A percentile compares a stretch with the other conserved stretches of the same genome.
Conservation (phyloP, 2,329 filamentous ascomycete species). For the Leptographium radiaticola region DNA sequence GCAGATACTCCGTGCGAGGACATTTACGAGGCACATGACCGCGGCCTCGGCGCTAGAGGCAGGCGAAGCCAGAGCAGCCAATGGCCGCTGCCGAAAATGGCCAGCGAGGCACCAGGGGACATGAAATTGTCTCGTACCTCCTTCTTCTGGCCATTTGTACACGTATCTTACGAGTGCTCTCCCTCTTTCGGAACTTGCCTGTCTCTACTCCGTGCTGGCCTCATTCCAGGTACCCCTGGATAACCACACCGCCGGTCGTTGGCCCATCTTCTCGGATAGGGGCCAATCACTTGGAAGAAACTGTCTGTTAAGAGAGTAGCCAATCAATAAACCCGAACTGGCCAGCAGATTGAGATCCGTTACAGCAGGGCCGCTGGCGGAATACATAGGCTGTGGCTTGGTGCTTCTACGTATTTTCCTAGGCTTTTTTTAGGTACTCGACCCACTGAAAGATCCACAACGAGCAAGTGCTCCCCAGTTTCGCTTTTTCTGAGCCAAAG, state of each 20-base stretch:
- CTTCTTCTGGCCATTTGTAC: not conserved
- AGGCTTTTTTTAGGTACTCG: conserved; percentile 6
- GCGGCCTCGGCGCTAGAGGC: not conserved
- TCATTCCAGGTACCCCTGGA: not conserved
- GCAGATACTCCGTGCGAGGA: not conserved
- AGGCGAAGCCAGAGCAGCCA: too few relatives aligned
- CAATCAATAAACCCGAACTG: not conserved
- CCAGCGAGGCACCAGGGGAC: not conserved
- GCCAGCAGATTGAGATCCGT: not conserved
- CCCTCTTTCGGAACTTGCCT: not conserved
- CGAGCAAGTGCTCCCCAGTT: not conserved
- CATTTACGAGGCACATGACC: not conserved
- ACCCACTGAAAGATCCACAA: conserved; percentile 8
- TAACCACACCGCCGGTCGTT: not conserved
- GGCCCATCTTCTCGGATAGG: not conserved
- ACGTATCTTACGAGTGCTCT: not conserved
- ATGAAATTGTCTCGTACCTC: not conserved
- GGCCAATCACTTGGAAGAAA: not conserved
- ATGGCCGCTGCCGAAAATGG: too few relatives aligned
- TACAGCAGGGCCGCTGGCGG: not conserved
- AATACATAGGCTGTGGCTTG: not conserved
- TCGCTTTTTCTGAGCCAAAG: not conserved
- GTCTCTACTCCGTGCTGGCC: not conserved
- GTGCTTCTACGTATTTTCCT: not conserved
- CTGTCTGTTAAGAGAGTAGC: not conserved